Base-by-base conservation (phyloP, 2,329 filamentous ascomycete genomes). In the Aspergillus texensis region DNA sequence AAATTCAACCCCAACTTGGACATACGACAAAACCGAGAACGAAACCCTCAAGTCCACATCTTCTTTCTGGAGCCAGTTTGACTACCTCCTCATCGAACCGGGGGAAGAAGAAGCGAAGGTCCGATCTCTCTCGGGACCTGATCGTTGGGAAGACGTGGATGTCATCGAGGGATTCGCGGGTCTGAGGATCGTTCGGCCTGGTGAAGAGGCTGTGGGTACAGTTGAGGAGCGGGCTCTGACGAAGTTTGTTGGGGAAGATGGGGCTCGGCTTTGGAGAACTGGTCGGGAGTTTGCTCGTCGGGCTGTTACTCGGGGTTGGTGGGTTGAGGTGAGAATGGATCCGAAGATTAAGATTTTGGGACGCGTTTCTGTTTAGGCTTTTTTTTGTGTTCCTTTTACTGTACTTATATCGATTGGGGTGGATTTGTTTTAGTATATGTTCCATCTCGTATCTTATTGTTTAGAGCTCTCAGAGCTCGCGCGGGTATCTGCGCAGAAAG, bases 1-100 rank as follows among this genome's bases (percentile, higher is more conserved):
- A 11, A 12, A 43, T n/a, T n/a, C 56, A 24, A 28, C 14, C 10
- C 24, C 45, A 16, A 55, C 68, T 6, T 89, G 86, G 85, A 69
- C 76, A 1, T 89, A 89, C 71, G 86, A 89, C 71, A 89, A 89
- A 71, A 86, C 86, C 0, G 86, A 86, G 68, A 79, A 86, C 54
- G 77, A 82, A 32, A 67, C 74, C 2, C 67, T 71, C 2, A 81
- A 87, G 39, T 76, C 83, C 1, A 78, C 83, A 24, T 79, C 82
- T 0, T 63, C 70, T 3, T 89, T 89, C 71, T 89, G 87, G 87
- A 73, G 79, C 1, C 74, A 78, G 6, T 87, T 89, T 63, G 85
- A 89, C 67, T 89, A 87, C 67, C 83, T 83, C 2, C 74, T 89
- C 28, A 79, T 84, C 0, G 87, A 89, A 73, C 75, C 73, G 0